Base-by-base conservation (phyloP, 352 stramenopile genomes). In the Phytophthora crassamura region DNA sequence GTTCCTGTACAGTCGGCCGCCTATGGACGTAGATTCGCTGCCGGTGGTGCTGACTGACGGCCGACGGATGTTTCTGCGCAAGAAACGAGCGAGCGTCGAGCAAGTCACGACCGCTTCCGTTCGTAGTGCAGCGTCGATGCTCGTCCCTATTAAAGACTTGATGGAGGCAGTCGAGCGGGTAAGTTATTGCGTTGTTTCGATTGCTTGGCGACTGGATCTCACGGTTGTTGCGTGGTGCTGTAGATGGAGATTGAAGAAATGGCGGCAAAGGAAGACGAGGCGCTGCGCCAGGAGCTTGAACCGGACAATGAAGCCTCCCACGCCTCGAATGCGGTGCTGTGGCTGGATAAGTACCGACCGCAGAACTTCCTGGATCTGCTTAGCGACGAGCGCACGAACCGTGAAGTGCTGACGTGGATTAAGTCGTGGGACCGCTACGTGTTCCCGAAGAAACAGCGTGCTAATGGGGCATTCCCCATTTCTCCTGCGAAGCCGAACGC, bases 311-410 rank as follows among this genome's bases (percentile, higher is more conserved):
- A 66, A 35, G 8, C 15, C 15, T 38, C 53, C 4, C 30, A 35
- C 14, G 33, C 20, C 22, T 33, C 40, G 11, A 73, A 76, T 18
- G 65, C 76, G 14, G 73, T 79, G 39, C 74, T 99, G 20, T 99
- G 97, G 97, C 84, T 99, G 10, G 96, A 99, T 69, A 99, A 98
- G 68, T 99, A 99, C 85, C 92, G 94, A 15, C 97, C 98, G 2
- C 75, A 88, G 34, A 83, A 80, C 39, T 99, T 99, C 59, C 80
- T 96, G 12, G 89, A 99, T 72, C 72, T 99, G 32, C 74, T 99
- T 12, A 98, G 92, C 22, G 94, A 99, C 66, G 97, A 99, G 71
- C 80, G 89, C 12, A 99, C 93, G 22, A 99, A 99, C 73, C 88
- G 97, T 15, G 94, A 99, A 59, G 95, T 99, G 34, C 74, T 99